Conservation (phyloP, 257 asterid genomes). For the Ballota nigra region DNA sequence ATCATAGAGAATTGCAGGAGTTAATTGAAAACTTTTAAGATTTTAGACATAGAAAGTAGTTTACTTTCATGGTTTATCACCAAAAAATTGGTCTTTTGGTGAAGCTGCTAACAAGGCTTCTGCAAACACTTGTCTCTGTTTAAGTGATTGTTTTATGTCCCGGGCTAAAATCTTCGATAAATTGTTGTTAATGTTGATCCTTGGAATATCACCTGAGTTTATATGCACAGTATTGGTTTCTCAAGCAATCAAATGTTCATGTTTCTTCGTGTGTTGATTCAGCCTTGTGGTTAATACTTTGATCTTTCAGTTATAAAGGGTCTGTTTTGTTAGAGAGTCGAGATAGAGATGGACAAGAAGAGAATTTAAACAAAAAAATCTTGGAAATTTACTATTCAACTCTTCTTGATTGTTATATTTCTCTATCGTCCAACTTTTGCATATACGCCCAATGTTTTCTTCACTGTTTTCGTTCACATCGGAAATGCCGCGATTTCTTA, state of each 20-base stretch:
- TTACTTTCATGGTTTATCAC: neutral
- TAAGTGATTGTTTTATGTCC: neutral
- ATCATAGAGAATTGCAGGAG: neutral
- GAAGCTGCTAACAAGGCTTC: slow-evolving; percentile 5
- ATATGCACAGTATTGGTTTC: neutral
- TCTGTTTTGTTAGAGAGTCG: neutral
- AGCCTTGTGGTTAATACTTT: neutral
- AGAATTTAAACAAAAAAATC: neutral
- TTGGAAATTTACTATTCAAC: neutral
- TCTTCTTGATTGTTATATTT: neutral
- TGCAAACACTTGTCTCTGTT: neutral
- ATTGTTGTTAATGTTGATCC: neutral
- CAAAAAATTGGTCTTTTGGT: neutral
- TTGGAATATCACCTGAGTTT: neutral
- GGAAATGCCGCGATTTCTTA: neutral
- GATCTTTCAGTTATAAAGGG: slow-evolving; percentile 1
- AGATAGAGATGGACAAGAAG: neutral
- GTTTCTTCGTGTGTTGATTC: neutral
- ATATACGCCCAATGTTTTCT: neutral
- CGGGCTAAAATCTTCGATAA: neutral
- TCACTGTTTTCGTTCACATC: neutral
- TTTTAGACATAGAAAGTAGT: neutral
- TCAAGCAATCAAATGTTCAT: neutral
- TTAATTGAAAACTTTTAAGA: neutral
- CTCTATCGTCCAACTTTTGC: neutral